Base-by-base conservation (phyloP, 345 rosid genomes). In the Eucalyptus urophylla region DNA sequence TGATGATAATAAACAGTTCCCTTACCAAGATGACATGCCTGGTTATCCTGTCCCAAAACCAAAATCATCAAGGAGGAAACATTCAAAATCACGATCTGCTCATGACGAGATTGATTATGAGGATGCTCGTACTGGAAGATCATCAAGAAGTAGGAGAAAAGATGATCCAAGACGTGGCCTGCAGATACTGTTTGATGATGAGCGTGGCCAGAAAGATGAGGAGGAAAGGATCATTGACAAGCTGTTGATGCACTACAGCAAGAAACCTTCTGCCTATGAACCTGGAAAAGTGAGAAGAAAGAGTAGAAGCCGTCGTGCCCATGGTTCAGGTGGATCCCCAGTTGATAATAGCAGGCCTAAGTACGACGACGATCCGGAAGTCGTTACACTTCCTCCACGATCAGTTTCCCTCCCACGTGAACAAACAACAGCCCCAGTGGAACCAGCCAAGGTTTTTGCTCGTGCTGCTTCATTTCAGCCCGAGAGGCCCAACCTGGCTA, bases 181-280 rank as follows among this genome's bases (percentile, higher is more conserved):
- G 85, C 97, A 95, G 89, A 91, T 95, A 86, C 90, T 95, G 91
- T 89, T 94, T 76, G 97, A 93, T 51, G 96, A 97, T 51, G 96
- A 94, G 86, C 91, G 53, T 24, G 24, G 92, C 80, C 89, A 91
- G 90, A 90, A 90, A n/a, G 97, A 97, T 86, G 93, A 92, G 81
- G 99, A 97, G 94, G 99, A 98, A 89, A 95, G 91, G 93, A 93
- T 95, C 88, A 95, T 97, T 89, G 99, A 97, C 89, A 96, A 92
- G 91, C 96, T 98, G 88, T 92, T 98, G 90, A 92, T 98, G 81
- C 98, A 97, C 89, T 98, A 98, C 92, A 97, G 99, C 90, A 95
- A 89, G 91, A 98, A 97, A 85, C 95, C 99, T 10, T 90, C 98
- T 5, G 89, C 94, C 51, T 89, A 29, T 86, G 99, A 97, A 85